Evolutionary conservation across 176 grass and related monocot genomes (phyloP).

Genomic region (Triticum monococcum): DNA sequence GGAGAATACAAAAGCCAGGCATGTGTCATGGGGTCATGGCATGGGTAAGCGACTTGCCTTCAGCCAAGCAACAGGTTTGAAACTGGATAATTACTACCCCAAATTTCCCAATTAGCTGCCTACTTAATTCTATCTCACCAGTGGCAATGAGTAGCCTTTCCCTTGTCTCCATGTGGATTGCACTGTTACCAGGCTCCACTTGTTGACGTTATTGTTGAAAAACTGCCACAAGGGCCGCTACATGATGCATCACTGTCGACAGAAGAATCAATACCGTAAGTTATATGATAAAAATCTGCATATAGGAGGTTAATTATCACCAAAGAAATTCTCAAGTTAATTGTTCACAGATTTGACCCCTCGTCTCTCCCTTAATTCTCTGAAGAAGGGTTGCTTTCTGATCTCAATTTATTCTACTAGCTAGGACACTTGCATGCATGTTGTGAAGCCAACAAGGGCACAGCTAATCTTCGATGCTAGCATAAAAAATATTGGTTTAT

Average conservation of each 20-base stretch:
- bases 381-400: neutral
- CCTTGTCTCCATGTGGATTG: constrained; percentile 18
- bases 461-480: neutral
- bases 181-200: constrained; percentile 3
- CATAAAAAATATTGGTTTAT: constrained; percentile 2
- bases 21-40: neutral
- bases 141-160: constrained; percentile 7
- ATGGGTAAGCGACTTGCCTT: constrained; percentile 21
- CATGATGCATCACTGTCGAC: neutral
- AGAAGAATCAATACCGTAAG: neutral
- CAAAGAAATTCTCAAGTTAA: neutral
- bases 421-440: neutral
- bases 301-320: neutral
- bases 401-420: neutral
- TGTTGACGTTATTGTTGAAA: constrained; percentile 44
- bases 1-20: constrained; percentile 11
- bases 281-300: neutral
- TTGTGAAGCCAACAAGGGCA: constrained; percentile 6
- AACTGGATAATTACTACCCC: neutral
- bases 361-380: neutral
- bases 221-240: neutral
- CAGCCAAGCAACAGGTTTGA: constrained; percentile 34
- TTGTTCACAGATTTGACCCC: neutral
- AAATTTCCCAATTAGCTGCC: neutral
- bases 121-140: neutral